Base-by-base conservation (phyloP, 768 basidiomycete species). In the Psilocybe cyanescens region DNA sequence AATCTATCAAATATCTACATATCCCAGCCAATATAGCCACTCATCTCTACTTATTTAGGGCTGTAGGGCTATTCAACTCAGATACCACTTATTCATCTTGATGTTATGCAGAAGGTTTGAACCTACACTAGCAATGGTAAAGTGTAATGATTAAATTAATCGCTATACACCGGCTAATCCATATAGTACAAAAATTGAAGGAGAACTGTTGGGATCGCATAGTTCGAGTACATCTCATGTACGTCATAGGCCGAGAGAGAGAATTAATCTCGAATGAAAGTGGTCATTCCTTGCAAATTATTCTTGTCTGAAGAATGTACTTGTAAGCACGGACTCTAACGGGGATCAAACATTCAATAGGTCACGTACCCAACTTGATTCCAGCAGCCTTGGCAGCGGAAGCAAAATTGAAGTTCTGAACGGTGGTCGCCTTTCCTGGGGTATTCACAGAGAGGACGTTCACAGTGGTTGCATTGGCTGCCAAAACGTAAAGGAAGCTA, bases 401-500 rank as follows among this genome's bases (percentile, higher is more conserved):
- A 16, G 68, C 70, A 46, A 74, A 69, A 64, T 72, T 67, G 53
- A 72, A 61, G 28, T 67, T 69, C 61, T 74, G 72, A 28, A 73
- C 61, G 6, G 60, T 61, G 0, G 59, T 51, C 1, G 70, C 70
- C 47, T 72, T 66, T 46, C 72, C 70, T 11, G 73, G 70, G 17
- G 68, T 71, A 62, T 64, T 65, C 51, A 75, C 63, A 11, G 69
- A 61, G 12, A 73, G 53, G 29, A 74, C 71, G 51, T 72, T 66
- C 53, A 76, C 64, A 29, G 64, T 48, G 33, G 69, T 71, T 3
- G 71, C 67, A 51, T 70, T 72, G 19, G 75, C 54, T 11, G 72
- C 67, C 16, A 74, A 62, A 30, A 72, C 68, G 58, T 68, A 73
- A 31, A 75, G 64, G 72, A 73, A 74, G 50, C 75, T 67, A 37